phyloP scores from a whole-genome alignment of 768 basidiomycete species.

The Cystofilobasidium ferigula region DNA sequence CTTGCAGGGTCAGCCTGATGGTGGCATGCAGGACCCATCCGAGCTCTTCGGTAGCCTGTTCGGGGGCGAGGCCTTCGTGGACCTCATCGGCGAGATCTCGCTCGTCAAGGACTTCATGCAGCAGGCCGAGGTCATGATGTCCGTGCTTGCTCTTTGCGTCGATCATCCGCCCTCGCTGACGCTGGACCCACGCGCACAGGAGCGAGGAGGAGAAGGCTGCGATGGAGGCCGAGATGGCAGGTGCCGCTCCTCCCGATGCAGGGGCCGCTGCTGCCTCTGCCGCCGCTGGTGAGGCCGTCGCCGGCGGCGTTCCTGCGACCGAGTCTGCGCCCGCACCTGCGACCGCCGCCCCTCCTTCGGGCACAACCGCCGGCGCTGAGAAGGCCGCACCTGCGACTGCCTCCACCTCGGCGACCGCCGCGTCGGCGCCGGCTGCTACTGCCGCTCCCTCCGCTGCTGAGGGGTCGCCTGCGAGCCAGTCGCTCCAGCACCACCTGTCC shows the following conservation, averaged over 20 bases:
- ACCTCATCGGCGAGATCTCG: slow-evolving; percentile 76
- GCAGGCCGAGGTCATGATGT: slow-evolving; percentile 27
- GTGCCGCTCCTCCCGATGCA: slow-evolving; percentile 32
- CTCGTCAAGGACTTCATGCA: slow-evolving; percentile 55
- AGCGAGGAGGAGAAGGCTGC: slow-evolving; percentile 83
- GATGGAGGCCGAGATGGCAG: slow-evolving; percentile 61
- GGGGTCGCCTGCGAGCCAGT: slow-evolving; percentile 6
- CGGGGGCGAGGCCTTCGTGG: slow-evolving; percentile 72
- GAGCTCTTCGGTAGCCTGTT: slow-evolving; percentile 94
- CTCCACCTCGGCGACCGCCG: slow-evolving; percentile 26
- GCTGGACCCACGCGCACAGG: background rate
- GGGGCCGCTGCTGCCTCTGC: background rate
- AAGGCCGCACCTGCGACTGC: background rate
- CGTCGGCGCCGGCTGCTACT: slow-evolving; percentile 22
- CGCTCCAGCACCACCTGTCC: slow-evolving; percentile 25
- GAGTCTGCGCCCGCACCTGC: slow-evolving; percentile 26
- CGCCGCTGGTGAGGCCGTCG: slow-evolving; percentile 1
- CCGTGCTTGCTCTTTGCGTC: background rate
- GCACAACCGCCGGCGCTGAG: background rate
- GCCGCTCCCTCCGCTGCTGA: slow-evolving; percentile 23
- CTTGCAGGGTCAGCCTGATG: slow-evolving; percentile 9
- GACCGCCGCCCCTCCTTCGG: slow-evolving; percentile 20
- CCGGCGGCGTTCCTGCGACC: slow-evolving; percentile 28
- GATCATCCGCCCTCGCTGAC: background rate
- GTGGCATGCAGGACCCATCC: slow-evolving; percentile 78